Evolutionary conservation across 2,329 filamentous ascomycete species (phyloP).

Genomic region (Exophiala sideris): DNA sequence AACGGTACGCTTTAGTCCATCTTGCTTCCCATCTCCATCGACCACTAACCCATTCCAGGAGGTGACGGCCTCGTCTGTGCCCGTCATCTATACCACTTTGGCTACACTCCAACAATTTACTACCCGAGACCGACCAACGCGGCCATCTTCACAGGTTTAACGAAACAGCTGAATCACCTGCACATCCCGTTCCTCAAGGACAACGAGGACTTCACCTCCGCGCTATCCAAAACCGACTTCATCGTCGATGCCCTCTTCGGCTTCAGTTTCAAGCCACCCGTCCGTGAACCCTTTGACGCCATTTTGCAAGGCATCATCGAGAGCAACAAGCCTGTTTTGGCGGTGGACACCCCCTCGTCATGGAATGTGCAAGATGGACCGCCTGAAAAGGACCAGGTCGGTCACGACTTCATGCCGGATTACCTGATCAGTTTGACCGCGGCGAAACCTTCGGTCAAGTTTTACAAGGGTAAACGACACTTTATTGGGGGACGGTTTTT

Average conservation of each 20-base stretch:
- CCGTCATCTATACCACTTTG: slow-evolving; percentile 85
- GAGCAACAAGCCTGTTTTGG: slow-evolving; percentile 72
- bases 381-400: slow-evolving; percentile 65
- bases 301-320: slow-evolving; percentile 73
- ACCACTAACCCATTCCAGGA: slow-evolving; percentile 53
- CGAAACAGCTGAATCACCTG: slow-evolving; percentile 79
- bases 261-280: slow-evolving; percentile 88
- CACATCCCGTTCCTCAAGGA: slow-evolving; percentile 68
- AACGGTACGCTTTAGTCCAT: slow-evolving; percentile 43
- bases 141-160: slow-evolving; percentile 81
- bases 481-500: slow-evolving; percentile 93
- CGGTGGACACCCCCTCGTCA: slow-evolving; percentile 88
- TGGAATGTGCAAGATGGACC: slow-evolving; percentile 92
- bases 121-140: slow-evolving; percentile 91
- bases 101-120: slow-evolving; percentile 83
- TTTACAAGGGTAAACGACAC: slow-evolving; percentile 75
- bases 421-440: slow-evolving; percentile 86
- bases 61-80: slow-evolving; percentile 94
- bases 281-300: slow-evolving; percentile 84
- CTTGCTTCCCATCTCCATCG: no score
- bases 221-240: slow-evolving; percentile 68
- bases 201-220: slow-evolving; percentile 65
- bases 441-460: slow-evolving; percentile 82
- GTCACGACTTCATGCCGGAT: slow-evolving; percentile 74
- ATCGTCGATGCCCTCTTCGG: slow-evolving; percentile 92